Base-by-base conservation (phyloP, 495 filamentous ascomycete genomes). In the Lasiosphaeris hirsuta region DNA sequence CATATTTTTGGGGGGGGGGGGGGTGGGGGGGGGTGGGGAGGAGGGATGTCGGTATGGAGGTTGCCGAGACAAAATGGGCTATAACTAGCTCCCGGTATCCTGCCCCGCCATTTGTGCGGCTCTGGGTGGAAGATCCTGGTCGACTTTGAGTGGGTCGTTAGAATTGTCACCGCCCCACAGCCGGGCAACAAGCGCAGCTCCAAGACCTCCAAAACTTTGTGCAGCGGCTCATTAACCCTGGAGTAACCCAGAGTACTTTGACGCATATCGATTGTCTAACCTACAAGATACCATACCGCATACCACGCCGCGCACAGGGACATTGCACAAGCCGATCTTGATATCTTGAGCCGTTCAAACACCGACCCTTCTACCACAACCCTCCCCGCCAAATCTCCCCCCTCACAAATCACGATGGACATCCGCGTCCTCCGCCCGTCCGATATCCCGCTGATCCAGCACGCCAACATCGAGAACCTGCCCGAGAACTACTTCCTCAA, bases 401-500 rank as follows among this genome's bases (percentile, higher is more conserved):
- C 23, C 15, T 5, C 41, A 41, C 13, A 33, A 13, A 1, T 23
- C 46, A 54, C 11, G 37, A 93, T 93, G 89, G 89, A 93, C 71
- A 90, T 93, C 71, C 84, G 89, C 41, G 75, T 88, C 41, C 80
- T 93, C 58, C 80, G 75, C 57, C 75, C 89, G 54, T 83, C 84
- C 56, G 89, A 93, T 77, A 93, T 96, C 63, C 94, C 90, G 43
- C 86, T 96, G 63, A 93, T 98, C 66, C 94, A 98, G 78, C 89
- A 92, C 74, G 91, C 94, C 63, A 98, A 98, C 79, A 90, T 97
- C 72, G 96, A 96, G 69, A 98, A 98, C 78, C 82, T 98, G 33
- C 94, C 94, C 64, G 94, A 98, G 76, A 98, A 98, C 81, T 98
- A 98, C 83, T 97, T 97, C 75, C 85, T 95, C 75, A 98, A 98